A percentile compares a stretch with the other conserved stretches of the same genome.
phyloP scores from a whole-genome alignment of 495 filamentous ascomycete species.

The Penicillium paxilli region DNA sequence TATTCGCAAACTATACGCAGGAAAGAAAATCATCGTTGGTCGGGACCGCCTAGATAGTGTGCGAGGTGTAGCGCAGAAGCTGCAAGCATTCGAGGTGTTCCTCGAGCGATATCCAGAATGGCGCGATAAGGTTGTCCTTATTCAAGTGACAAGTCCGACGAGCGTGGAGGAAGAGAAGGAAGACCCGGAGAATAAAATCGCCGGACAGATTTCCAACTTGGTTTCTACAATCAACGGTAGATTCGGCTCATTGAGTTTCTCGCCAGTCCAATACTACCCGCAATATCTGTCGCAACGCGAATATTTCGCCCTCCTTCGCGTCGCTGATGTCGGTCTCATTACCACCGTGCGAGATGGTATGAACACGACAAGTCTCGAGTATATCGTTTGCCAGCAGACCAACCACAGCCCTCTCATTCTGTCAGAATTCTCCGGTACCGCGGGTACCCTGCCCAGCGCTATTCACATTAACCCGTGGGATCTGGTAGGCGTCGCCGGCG shows the following conservation, averaged over 20 bases:
- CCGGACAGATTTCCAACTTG: slow-evolving; percentile 81
- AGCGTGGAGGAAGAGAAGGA: slow-evolving; percentile 71
- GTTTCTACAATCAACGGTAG: slow-evolving; percentile 87
- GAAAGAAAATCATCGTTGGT: slow-evolving; percentile 91
- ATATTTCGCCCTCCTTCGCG: slow-evolving; percentile 86
- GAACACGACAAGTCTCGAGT: slow-evolving; percentile 95
- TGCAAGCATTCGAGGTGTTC: slow-evolving; percentile 90
- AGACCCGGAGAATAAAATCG: slow-evolving; percentile 66
- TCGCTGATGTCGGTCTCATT: slow-evolving; percentile 86
- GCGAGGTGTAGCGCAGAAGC: slow-evolving; percentile 86
- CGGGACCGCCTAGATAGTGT: slow-evolving; percentile 88
- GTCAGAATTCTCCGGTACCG: slow-evolving; percentile 94
- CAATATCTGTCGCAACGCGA: slow-evolving; percentile 85
- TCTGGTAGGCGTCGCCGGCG: slow-evolving; percentile 71
- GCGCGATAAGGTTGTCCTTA: slow-evolving; percentile 87
- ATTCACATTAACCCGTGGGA: slow-evolving; percentile 97
- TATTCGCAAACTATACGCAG: slow-evolving; percentile 71
- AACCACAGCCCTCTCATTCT: slow-evolving; percentile 83
- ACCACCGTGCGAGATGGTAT: slow-evolving; percentile 93
- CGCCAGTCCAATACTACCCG: slow-evolving; percentile 88
- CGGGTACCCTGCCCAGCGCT: slow-evolving; percentile 77
- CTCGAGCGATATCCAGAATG: slow-evolving; percentile 84
- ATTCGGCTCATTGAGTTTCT: slow-evolving; percentile 80
- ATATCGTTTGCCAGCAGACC: slow-evolving; percentile 85
- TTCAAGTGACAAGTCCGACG: slow-evolving; percentile 91